phyloP scores from a whole-genome alignment of 371 early-diverging fungal genomes.

The Lichtheimia hyalospora region DNA sequence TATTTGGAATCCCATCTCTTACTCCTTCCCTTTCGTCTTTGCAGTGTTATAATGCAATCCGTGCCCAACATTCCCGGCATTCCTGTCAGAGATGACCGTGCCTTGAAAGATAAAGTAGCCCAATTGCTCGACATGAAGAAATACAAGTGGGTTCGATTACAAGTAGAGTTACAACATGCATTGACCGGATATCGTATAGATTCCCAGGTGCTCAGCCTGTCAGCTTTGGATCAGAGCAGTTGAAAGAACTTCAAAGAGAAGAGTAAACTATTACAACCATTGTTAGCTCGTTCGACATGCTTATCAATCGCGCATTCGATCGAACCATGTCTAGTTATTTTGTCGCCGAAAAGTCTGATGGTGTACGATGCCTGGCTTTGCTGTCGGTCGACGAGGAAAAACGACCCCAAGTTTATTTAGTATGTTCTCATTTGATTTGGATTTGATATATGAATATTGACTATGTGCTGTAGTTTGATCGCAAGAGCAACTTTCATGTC shows the following conservation, averaged over 20 bases:
- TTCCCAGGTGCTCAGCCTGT: slow-evolving; percentile 97
- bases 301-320: background rate
- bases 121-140: slow-evolving; percentile 32
- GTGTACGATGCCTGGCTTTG: slow-evolving; percentile 86
- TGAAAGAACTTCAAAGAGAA: slow-evolving; percentile 74
- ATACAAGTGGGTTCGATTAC: slow-evolving; percentile 30
- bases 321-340: slow-evolving; percentile 65
- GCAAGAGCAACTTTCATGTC: slow-evolving; percentile 80
- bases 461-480: slow-evolving; percentile 67
- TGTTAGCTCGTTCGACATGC: background rate
- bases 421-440: slow-evolving; percentile 18
- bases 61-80: slow-evolving; percentile 53
- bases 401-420: slow-evolving; percentile 65
- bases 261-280: slow-evolving; percentile 49
- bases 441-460: background rate
- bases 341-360: slow-evolving; percentile 99
- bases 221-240: slow-evolving; percentile 72
- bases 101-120: slow-evolving; percentile 37
- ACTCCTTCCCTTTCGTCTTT: background rate
- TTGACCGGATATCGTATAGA: slow-evolving; percentile 15
- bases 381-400: slow-evolving; percentile 45
- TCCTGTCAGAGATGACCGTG: slow-evolving; percentile 29
- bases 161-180: too few relatives aligned
- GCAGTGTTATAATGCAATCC: slow-evolving; percentile 22
- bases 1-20: background rate